Base-by-base conservation (phyloP, 345 rosid genomes). In the Eucalyptus cloeziana region DNA sequence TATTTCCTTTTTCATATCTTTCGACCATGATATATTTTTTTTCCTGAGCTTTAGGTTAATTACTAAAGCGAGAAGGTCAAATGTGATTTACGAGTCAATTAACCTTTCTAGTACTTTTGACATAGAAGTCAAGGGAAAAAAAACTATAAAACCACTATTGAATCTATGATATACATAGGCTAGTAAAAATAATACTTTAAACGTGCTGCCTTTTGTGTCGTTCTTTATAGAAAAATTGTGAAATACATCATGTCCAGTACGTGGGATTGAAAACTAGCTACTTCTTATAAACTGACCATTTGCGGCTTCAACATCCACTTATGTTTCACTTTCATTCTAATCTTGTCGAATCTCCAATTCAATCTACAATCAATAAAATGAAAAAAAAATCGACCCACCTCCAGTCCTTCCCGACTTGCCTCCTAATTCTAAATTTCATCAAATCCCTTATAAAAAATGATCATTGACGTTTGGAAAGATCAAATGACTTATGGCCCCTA, bases 401-500 rank as follows among this genome's bases (percentile, higher is more conserved):
- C 33, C 4, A 0, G 0, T 60, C 31, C 31, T 27, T 27, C 76
- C 21, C 2, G 2, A 67, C 40, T n/a, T 4, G 19, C 21, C 40
- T n/a, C 10, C 9, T 31, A 15, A 31, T 67, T 67, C 79, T 31
- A 8, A n/a, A 67, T 33, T 33, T 33, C 10, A 15, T 14, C 2
- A 67, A 31, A 31, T 14, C 22, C 79, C 21, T 15, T 4, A 8
- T 67, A 0, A 31, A 19, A 31, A 67, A 8, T 56, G 4, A 56
- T 56, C 62, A 25, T 24, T 10, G 33, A 4, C 2, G 33, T 13
- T 7, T 30, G 7, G 4, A 62, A 62, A 62, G 17, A 62, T 62
- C 17, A 30, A 62, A 62, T 30, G 5, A 62, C 16, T 30, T 13
- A 13, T 62, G n/a, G 79, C 40, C 79, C 43, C 2, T 31, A 15